Base-by-base conservation (phyloP, 306 rosid species). In the Prunus padus region DNA sequence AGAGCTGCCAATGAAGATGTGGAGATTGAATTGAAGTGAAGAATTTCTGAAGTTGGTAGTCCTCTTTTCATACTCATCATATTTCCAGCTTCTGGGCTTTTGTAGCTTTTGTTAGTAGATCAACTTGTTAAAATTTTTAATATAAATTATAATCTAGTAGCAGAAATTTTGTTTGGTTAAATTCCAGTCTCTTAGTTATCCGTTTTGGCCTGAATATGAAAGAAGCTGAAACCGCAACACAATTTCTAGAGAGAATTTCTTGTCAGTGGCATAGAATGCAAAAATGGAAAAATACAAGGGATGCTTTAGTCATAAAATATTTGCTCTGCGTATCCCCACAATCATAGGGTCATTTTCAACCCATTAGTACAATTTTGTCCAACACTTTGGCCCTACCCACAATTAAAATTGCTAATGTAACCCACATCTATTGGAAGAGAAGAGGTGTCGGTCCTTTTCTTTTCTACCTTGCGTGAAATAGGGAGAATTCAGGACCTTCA, bases 381-480 rank as follows among this genome's bases (percentile, higher is more conserved):
- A 52, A 77, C 69, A 11, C 49, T 14, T 46, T 61, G 82, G 59
- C 64, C 92, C 67, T 77, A 61, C 49, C 55, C 49, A 20, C 51
- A 57, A 23, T 75, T 50, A 19, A 14, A 23, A 22, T 18, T 44
- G 8, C 18, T 18, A 30, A 20, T 11, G 11, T 30, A 19, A 44
- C 54, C 30, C 40, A 3, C 11, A 57, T 26, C 76, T 54, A 66
- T 65, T 44, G 73, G 72, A 81, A 84, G 72, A 16, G 72, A 81
- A 84, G 72, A 16, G 61, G 77, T 84, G 91, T 82, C 82, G 82
- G 96, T 84, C 84, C 74, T 80, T 83, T 47, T 23, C 74, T 80
- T 83, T 47, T 23, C 25, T 60, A 3, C 65, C 1, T 45, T 70
- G 57, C 76, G 56, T 40, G 70, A 30, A 65, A 73, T 40, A 42